Conservation (phyloP, 768 basidiomycete species). For the Lyophyllum shimeji region DNA sequence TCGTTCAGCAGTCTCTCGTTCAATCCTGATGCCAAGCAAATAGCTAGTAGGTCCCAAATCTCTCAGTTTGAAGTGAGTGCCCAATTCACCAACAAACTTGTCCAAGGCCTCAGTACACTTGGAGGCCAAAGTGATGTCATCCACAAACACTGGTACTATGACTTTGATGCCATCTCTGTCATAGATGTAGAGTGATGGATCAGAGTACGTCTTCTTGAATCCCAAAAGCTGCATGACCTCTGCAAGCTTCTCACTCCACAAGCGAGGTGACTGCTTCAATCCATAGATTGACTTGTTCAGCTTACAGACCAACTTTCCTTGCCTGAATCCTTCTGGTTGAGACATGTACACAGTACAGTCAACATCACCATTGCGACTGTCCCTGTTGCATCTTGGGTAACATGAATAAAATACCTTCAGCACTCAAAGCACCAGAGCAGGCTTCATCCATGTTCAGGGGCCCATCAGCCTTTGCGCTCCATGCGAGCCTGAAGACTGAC, state of each 20-base stretch:
- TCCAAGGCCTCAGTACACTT: not conserved
- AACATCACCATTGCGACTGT: not conserved
- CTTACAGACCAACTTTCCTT: not conserved
- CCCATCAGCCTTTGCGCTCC: no score
- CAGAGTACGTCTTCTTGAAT: not conserved
- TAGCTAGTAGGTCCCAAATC: conserved; percentile 1
- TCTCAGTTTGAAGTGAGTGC: not conserved
- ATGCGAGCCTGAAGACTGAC: no score
- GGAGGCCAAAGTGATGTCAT: not conserved
- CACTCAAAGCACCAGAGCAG: no score
- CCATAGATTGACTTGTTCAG: not conserved
- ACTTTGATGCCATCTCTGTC: not conserved
- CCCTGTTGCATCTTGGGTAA: no score
- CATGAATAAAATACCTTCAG: no score
- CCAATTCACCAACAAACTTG: not conserved
- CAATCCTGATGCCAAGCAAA: not conserved
- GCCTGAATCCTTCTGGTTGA: not conserved
- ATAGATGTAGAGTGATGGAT: not conserved
- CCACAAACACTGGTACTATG: not conserved
- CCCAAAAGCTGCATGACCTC: not conserved
- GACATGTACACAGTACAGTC: not conserved
- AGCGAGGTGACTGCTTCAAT: not conserved
- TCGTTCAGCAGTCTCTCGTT: not conserved
- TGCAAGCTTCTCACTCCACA: not conserved
- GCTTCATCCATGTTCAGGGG: no score